These are phyloP conservation scores for Closterium sp. DNA, from an alignment of 139 green algal species.

Conservation along the genomic window DNA sequence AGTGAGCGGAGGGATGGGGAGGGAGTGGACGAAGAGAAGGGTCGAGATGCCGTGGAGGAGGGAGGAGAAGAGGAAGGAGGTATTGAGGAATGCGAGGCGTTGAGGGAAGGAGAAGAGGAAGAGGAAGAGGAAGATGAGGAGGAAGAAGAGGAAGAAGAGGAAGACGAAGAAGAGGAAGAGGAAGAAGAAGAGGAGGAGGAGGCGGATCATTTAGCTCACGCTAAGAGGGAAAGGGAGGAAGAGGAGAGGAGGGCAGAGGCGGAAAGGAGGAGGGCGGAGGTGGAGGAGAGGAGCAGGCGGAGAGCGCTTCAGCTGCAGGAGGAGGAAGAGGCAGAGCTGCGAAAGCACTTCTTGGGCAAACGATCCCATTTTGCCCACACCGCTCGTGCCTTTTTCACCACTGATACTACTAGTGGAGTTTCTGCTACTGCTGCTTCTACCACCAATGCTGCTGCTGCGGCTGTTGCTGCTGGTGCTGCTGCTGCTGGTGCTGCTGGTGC, in stretches of 20 bases:
- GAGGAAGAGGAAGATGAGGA: slow-evolving; percentile 6
- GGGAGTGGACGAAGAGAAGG: not conserved
- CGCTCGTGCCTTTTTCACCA: too few species aligned
- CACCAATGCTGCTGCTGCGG: not conserved
- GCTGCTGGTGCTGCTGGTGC: not conserved
- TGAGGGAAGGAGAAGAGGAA: not conserved
- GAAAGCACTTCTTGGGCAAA: not conserved
- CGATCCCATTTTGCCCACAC: not conserved
- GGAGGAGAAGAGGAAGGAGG: not conserved
- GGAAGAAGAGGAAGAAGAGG: not conserved
- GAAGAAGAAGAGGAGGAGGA: slow-evolving; percentile 1
- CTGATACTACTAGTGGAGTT: too few species aligned
- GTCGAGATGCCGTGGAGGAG: not conserved
- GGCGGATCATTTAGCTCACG: not conserved
- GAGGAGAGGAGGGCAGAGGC: not conserved
- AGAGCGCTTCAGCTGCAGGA: not conserved
- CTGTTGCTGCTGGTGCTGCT: not conserved
- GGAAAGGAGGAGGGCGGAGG: not conserved
- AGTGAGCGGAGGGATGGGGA: not conserved
- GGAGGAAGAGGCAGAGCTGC: not conserved
- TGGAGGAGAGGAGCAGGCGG: not conserved
- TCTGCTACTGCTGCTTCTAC: too few species aligned
- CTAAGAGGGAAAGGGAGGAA: not conserved
- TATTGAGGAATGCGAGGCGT: not conserved
- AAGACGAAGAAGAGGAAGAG: slow-evolving; percentile 3